Base-by-base conservation (phyloP, 495 filamentous ascomycete genomes). In the Halenospora varia region DNA sequence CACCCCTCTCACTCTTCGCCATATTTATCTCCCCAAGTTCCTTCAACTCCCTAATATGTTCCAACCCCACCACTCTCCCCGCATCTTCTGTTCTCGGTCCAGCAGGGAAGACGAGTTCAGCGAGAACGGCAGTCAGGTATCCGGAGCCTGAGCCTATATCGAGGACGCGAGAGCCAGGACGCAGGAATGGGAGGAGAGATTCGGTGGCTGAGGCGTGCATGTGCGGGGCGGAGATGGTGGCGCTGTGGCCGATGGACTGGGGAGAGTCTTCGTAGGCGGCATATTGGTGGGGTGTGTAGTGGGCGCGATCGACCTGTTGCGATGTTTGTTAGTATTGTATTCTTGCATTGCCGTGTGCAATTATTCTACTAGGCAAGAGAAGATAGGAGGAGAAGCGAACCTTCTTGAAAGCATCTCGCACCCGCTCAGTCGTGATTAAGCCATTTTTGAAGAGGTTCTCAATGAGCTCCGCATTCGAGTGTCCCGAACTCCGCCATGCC, bases 171-270 rank as follows among this genome's bases (percentile, higher is more conserved):
- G 79, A 70, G 22, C 73, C 75, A 46, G 78, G 75, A 18, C 65
- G 64, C 19, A 87, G 79, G 70, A 71, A 85, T 46, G 80, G 81
- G 15, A 90, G 78, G 1, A 90, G 77, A 23, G 83, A 77, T 70
- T 90, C 86, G 51, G 81, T 78, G 29, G 88, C 88, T 29, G 84
- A 78, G 67, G 89, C 93, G 74, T 98, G 94, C 90, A 98, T 98
- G 78, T 98, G 94, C 17, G 94, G 94, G 19, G 94, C 94, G 25
- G 88, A 92, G 63, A 98, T 98, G 51, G 95, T 98, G 51, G 94
- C 94, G 15, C 69, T 62, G 70, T 89, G 83, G 51, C 95, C 93
- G 72, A 98, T 97, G 55, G 82, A 66, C 70, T 97, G 93, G 9
- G 94, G 94, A 22, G 85, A 89, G 78, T 98, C 94, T 51, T 89